Evolutionary conservation across 352 stramenopile genomes (phyloP), one percentile per base, ranked within the genome.

Genomic region (Globisporangium canariense): DNA sequence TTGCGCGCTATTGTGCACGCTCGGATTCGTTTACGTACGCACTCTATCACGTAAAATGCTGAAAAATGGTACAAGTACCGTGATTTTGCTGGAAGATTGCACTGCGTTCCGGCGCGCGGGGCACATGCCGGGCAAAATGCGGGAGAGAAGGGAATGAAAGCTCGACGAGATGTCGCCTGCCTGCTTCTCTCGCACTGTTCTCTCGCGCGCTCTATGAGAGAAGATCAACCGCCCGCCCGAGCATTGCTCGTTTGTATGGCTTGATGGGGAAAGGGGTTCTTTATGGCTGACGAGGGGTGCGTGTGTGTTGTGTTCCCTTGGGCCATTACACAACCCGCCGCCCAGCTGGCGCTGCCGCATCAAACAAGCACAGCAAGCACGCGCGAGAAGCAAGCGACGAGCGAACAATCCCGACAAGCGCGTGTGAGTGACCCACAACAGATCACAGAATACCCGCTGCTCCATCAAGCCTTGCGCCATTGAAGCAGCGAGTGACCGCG

Each of bases 321-420:
- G n/a, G 34, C 10, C 53, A 59, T 59, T 59, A 59, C 53, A 20
- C 14, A 59, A 59, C 53, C 34, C 53, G 20, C n/a, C 30, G 3
- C 2, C 13, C 50, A 56, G 50, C 50, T 56, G 50, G 50, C 50
- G 25, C 36, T 28, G 25, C 36, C 25, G 13, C 13, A 18, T 40
- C 50, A 56, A 56, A 46, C 40, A 46, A 56, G 50, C 30, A 56
- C 25, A 54, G 34, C 9, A 53, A 53, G 51, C 50, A 1, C 32
- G n/a, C 34, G 34, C n/a, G 38, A 30, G 53, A 20, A 45, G 34
- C n/a, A 30, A 6, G 40, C 40, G 40, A 46, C n/a, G 18, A 6
- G 40, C 40, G 40, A 46, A 6, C 40, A 46, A 46, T 9, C 32
- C 32, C 32, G 40, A n/a, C 40, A n/a, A 8, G 11, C 36, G 9